Conservation (phyloP, 2,329 filamentous ascomycete species). For the Trichophyton equinum region DNA sequence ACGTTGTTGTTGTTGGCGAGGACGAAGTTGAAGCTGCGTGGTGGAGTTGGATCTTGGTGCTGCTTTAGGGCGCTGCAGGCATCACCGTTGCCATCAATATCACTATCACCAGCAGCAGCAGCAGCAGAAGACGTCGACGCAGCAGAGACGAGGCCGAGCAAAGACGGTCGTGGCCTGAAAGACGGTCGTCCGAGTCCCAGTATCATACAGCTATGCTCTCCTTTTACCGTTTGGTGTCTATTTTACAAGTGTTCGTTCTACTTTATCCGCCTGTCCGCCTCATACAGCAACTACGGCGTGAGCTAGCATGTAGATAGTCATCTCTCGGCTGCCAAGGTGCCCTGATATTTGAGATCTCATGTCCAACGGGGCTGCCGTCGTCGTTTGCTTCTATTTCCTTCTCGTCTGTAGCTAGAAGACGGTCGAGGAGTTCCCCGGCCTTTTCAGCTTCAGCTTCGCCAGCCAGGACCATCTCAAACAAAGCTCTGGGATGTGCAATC, state of each 20-base stretch:
- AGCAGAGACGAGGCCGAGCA: constrained; percentile 46
- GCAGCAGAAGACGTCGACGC: too few relatives aligned
- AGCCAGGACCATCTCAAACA: too few relatives aligned
- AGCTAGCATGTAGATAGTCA: not conserved
- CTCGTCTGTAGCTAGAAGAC: not conserved
- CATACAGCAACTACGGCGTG: not conserved
- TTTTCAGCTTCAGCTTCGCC: too few relatives aligned
- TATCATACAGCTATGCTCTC: constrained; percentile 31
- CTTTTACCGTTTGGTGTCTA: not conserved
- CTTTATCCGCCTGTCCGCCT: not conserved
- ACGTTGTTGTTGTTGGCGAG: constrained; percentile 28
- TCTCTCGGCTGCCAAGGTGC: not conserved
- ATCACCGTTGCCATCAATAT: not conserved
- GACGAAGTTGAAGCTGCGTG: constrained; percentile 27
- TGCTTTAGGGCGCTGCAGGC: not conserved
- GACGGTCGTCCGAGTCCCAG: constrained; percentile 44
- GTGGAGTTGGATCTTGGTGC: constrained; percentile 25
- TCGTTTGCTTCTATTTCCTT: not conserved
- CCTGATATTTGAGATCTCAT: not conserved
- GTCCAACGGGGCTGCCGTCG: too few relatives aligned
- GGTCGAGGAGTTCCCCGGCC: too few relatives aligned
- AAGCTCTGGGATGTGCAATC: too few relatives aligned
- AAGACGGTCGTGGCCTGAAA: constrained; percentile 47
- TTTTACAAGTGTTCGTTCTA: not conserved
- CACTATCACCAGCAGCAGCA: too few relatives aligned